A percentile compares a stretch with the other conserved stretches of the same genome.
Conservation (phyloP, 352 stramenopile genomes). For the Globisporangium solare region DNA sequence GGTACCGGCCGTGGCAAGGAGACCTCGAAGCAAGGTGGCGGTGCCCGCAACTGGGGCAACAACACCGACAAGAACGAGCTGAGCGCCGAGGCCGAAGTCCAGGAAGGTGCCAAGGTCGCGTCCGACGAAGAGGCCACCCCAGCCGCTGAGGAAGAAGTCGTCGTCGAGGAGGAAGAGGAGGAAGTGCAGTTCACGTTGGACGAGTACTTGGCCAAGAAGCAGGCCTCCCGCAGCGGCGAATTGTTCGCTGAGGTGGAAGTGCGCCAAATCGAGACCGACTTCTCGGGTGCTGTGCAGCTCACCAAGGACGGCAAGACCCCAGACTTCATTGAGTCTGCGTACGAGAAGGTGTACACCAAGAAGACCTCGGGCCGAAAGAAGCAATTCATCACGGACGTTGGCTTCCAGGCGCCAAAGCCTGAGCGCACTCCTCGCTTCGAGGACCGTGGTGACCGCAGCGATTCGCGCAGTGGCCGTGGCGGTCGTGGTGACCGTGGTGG, state of each 20-base stretch:
- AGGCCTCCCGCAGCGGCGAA: constrained; percentile 60
- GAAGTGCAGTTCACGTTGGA: constrained; percentile 81
- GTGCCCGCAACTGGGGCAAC: constrained; percentile 96
- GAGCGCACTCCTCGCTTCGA: constrained; percentile 55
- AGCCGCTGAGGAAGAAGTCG: constrained; percentile 36
- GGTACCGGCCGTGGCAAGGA: constrained; percentile 95
- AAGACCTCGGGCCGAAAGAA: constrained; percentile 95
- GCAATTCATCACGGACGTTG: constrained; percentile 86
- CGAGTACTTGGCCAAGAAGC: constrained; percentile 82
- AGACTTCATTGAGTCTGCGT: constrained; percentile 85
- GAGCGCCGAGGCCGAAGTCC: constrained; percentile 43
- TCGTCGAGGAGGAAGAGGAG: constrained; percentile 70
- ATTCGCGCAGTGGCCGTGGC: constrained; percentile 42
- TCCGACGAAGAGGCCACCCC: constrained; percentile 55
- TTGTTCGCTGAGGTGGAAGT: constrained; percentile 80
- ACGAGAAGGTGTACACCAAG: constrained; percentile 94
- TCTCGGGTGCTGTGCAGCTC: constrained; percentile 63
- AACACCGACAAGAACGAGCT: constrained; percentile 90
- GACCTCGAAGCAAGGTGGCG: constrained; percentile 92
- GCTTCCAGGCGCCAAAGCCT: constrained; percentile 65
- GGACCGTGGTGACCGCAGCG: constrained; percentile 46
- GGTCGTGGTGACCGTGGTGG: constrained; percentile 44
- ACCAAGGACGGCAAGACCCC: constrained; percentile 86
- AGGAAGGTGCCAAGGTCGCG: constrained; percentile 45
- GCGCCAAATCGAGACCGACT: constrained; percentile 89